These are phyloP conservation scores for Angophora floribunda DNA, from an alignment of 345 rosid species.

Conservation along the genomic window DNA sequence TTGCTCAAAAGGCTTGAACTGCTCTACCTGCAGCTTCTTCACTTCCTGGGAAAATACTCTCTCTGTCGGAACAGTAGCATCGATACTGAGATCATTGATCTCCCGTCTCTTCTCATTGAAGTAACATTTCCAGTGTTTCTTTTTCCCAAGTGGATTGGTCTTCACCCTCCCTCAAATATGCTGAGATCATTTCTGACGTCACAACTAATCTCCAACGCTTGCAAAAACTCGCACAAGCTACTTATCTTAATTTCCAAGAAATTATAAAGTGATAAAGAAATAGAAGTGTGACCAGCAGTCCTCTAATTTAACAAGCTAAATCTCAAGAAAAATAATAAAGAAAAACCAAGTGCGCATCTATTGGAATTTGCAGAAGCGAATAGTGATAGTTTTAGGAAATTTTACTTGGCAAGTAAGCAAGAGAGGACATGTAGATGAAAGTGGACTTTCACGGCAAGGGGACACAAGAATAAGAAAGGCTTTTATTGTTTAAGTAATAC, in stretches of 20 bases:
- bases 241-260: neutral
- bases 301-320: neutral
- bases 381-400: too few species aligned
- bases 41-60: conserved; percentile 83
- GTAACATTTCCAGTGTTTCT: too few species aligned
- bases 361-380: too few species aligned
- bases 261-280: neutral
- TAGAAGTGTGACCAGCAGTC: accelerated
- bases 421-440: too few species aligned
- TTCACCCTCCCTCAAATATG: neutral
- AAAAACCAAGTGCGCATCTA: neutral
- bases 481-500: too few species aligned
- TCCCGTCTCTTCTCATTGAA: neutral
- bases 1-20: conserved; percentile 80
- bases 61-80: conserved; percentile 78
- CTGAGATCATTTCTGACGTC: neutral
- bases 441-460: too few species aligned
- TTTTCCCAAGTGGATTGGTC: neutral
- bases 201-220: neutral
- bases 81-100: conserved; percentile 27
- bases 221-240: neutral
- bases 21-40: conserved; percentile 68
- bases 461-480: too few species aligned
- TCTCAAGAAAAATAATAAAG: neutral
- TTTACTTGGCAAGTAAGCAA: too few species aligned